Evolutionary conservation across 2,329 filamentous ascomycete genomes (phyloP), one percentile per base, ranked within the genome.

Genomic region (Claviceps sp.): DNA sequence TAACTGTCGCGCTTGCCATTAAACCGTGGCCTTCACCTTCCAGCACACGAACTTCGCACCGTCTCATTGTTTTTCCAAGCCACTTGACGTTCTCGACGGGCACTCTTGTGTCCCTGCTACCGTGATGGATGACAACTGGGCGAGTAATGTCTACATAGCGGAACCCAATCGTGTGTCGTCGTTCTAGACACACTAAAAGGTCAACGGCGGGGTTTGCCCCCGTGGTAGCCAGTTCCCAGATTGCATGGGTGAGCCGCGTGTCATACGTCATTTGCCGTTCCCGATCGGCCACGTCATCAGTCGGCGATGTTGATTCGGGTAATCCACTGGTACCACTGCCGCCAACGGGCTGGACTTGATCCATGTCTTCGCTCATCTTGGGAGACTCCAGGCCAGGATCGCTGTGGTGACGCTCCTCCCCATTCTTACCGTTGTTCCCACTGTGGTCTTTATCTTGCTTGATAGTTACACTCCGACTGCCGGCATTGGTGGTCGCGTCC

Each of bases 121-220:
- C 93, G 65, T 98, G 93, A 62, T 96, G 91, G 57, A 98, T 95
- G 24, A 96, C 85, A 0, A 97, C 86, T 0, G 88, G 81, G 8
- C 89, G 81, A 5, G 86, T 94, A 58, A 98, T 95, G 64, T 98
- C 93, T 18, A 95, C 91, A 63, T 98, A 98, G 48, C 90, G 82
- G 70, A 98, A 98, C 0, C 93, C 93, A 60, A 98, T 95, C 0
- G 86, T 83, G 61, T 95, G 88, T 30, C 87, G 80, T 22, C 93
- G 82, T 67, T 98, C 93, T 1, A 98, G 75, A 63, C 93, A 98
- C 5, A 96, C 86, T 1, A 98, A 74, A 18, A 98, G 72, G 66
- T 98, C 93, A 0, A 95, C 88, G 0, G 93, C 91, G 0, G 93
- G 93, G 63, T 98, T 97, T 2, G 90, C 89, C 48, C 90, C 86